Base-by-base conservation (phyloP, 1,139 yeast species). In the Pneumocystis sp. region DNA sequence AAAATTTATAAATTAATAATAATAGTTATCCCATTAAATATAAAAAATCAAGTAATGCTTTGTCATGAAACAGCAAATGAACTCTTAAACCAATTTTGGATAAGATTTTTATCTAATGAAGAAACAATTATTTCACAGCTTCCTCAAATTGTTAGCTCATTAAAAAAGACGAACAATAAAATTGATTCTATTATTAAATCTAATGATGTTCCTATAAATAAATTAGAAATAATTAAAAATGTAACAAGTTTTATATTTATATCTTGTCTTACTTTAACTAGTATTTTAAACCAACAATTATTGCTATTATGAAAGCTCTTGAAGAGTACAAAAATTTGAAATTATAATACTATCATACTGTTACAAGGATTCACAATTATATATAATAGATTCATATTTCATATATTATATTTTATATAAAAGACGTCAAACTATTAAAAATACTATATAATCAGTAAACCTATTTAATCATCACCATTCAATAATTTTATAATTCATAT, bases 61-160 rank as follows among this genome's bases (percentile, higher is more conserved):
- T 67, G 71, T 25, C 90, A 86, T 72, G 81, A 85, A 1, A 85
- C 91, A 0, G 82, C 89, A 0, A 80, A 84, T 59, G 93, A 86
- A 73, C 86, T 86, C 71, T 73, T 86, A 62, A 81, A 83, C 66
- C 91, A 86, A 73, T 86, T 86, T 72, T 86, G 89, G 86, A 73
- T 79, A 5, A 84, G 83, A 71, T 83, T 82, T 70, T 81, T 80
- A 69, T 81, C 84, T 40, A 83, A 84, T 15, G 86, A 83, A 65
- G 86, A 83, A 65, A 79, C 82, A 21, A 82, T 81, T 67, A 83
- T 82, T 12, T 70, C 72, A 1, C 77, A 78, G 25, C 76, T 83
- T 25, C 75, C 78, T 61, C 80, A 78, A 64, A 75, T 84, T 56
- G 82, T 80, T 65, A 76, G 75, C 40, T 79, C 82, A 65, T 70